These are phyloP conservation scores for Chenopodium berlandieri DNA, from an alignment of 148 eudicot species.

Conservation along the genomic window DNA sequence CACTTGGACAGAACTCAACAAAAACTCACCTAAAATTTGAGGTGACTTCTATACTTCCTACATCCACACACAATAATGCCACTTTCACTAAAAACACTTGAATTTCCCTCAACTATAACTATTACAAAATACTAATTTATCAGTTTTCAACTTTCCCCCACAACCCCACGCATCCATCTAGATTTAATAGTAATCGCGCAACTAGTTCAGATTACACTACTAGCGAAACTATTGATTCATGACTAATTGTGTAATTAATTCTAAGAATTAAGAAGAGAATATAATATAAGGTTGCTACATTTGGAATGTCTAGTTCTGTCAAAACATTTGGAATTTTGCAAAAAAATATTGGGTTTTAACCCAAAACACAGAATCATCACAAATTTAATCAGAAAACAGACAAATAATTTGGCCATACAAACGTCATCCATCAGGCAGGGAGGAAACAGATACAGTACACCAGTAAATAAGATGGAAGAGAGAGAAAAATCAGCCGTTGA, in stretches of 20 bases:
- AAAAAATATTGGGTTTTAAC: not conserved
- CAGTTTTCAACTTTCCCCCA: no score
- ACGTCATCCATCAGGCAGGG: slow-evolving; percentile 6
- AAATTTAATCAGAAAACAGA: not conserved
- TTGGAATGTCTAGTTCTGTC: slow-evolving; percentile 19
- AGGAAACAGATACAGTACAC: not conserved
- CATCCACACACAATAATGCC: not conserved
- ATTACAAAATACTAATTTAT: no score
- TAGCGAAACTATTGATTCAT: not conserved
- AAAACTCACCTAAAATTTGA: not conserved
- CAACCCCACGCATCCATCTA: no score
- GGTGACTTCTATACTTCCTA: not conserved
- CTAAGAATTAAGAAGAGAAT: not conserved
- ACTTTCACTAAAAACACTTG: no score
- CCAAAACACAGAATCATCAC: not conserved
- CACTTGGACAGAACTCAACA: no score
- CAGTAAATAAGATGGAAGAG: not conserved
- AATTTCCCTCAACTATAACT: no score
- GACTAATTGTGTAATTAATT: no score
- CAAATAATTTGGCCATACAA: slow-evolving; percentile 17
- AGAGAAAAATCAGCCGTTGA: slow-evolving; percentile 17
- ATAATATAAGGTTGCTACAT: slow-evolving; percentile 5
- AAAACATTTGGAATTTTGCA: slow-evolving; percentile 20
- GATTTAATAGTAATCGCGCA: no score
- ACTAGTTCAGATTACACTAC: not conserved